Evolutionary conservation across 1,139 yeast species (phyloP).

Genomic region (Pichia sp.): DNA sequence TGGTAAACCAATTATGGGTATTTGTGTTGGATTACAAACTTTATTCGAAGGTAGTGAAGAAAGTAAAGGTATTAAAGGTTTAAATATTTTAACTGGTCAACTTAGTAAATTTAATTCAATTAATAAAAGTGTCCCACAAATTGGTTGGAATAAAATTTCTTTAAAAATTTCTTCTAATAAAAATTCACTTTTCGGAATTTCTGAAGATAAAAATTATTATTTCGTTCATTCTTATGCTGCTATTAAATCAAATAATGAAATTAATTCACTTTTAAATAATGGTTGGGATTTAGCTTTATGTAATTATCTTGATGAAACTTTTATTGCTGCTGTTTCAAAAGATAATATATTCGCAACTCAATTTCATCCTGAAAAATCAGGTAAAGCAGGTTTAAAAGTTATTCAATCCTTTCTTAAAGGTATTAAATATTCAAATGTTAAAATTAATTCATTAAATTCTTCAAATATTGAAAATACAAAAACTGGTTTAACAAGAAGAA

Average conservation of each 20-base stretch:
- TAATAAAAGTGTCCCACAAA: slow-evolving; percentile 86
- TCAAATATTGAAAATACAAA: slow-evolving; percentile 41
- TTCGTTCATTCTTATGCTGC: slow-evolving; percentile 94
- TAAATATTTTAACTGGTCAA: slow-evolving; percentile 43
- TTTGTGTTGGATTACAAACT: slow-evolving; percentile 92
- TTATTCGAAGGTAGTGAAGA: slow-evolving; percentile 73
- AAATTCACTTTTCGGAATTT: slow-evolving; percentile 49
- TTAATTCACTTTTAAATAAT: slow-evolving; percentile 28
- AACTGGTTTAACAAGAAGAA: slow-evolving; percentile 77
- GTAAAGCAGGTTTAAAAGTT: slow-evolving; percentile 76
- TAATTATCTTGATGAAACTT: slow-evolving; percentile 70
- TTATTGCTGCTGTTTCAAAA: slow-evolving; percentile 75
- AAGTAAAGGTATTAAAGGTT: slow-evolving; percentile 56
- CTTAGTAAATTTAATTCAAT: slow-evolving; percentile 54
- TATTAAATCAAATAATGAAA: slow-evolving; percentile 35
- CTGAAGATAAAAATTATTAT: slow-evolving; percentile 67
- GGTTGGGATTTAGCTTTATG: slow-evolving; percentile 82
- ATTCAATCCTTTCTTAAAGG: slow-evolving; percentile 66
- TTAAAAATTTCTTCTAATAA: slow-evolving; percentile 24
- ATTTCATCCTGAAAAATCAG: slow-evolving; percentile 97
- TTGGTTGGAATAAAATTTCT: slow-evolving; percentile 78
- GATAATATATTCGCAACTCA: slow-evolving; percentile 89
- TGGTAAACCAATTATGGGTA: slow-evolving; percentile 88
- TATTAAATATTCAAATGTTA: slow-evolving; percentile 24
- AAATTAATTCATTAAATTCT: background rate